Percentiles rank a stretch among this genome's conserved stretches.
These are phyloP conservation scores for Thraustochytrium sp. DNA, from an alignment of 352 stramenopile species.

Conservation along the genomic window DNA sequence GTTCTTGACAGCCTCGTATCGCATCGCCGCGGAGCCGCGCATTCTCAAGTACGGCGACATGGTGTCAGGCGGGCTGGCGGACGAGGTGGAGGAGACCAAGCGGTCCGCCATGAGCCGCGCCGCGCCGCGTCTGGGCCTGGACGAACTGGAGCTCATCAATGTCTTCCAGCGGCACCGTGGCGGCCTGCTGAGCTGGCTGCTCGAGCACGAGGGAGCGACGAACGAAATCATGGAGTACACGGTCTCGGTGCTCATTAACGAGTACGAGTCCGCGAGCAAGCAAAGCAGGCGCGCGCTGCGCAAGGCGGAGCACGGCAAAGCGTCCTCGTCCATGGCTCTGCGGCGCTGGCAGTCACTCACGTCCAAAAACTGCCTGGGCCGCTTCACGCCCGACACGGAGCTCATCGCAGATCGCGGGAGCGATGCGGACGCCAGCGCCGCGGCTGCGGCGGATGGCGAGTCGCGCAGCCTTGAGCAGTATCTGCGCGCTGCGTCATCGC, in stretches of 20 bases:
- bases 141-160: slow-evolving; percentile 80
- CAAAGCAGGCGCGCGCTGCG: slow-evolving; percentile 34
- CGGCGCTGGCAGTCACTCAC: slow-evolving; percentile 58
- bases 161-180: slow-evolving; percentile 72
- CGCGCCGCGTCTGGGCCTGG: slow-evolving; percentile 57
- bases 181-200: slow-evolving; percentile 72
- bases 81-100: slow-evolving; percentile 39
- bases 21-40: slow-evolving; percentile 58
- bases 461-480: slow-evolving; percentile 48
- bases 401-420: not conserved
- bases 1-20: slow-evolving; percentile 75
- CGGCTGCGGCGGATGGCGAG: not conserved
- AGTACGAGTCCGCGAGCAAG: slow-evolving; percentile 36
- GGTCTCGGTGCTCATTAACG: slow-evolving; percentile 40
- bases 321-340: not conserved
- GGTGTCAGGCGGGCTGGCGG: not conserved
- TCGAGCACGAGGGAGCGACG: slow-evolving; percentile 60
- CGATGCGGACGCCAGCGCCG: not conserved
- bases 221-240: slow-evolving; percentile 51
- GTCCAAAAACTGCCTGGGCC: slow-evolving; percentile 55
- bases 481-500: slow-evolving; percentile 46
- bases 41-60: slow-evolving; percentile 33
- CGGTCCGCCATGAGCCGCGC: not conserved
- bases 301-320: not conserved
- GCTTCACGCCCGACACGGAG: slow-evolving; percentile 44